A percentile compares a stretch with the other conserved stretches of the same genome.
phyloP scores from a whole-genome alignment of 345 rosid species.

The Ailanthus altissimus region DNA sequence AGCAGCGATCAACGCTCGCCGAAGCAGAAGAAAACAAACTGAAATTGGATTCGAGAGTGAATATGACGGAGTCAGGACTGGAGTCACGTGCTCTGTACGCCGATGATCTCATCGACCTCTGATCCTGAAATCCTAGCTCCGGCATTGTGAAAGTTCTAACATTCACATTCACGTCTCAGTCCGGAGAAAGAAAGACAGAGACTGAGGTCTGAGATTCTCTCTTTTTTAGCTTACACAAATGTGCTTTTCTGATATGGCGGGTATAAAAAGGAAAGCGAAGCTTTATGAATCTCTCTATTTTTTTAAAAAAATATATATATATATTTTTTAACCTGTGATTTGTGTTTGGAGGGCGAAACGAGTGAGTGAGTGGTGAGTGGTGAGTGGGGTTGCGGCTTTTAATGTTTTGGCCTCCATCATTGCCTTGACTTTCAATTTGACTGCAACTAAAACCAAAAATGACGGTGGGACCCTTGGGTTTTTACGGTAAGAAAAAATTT shows the following conservation, averaged over 20 bases:
- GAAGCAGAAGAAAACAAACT: conserved; percentile 91
- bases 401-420: conserved; percentile 12
- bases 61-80: conserved; percentile 84
- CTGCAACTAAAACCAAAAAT: neutral
- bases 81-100: conserved; percentile 56
- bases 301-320: neutral
- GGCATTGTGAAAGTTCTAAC: conserved; percentile 42
- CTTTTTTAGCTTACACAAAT: neutral
- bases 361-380: conserved; percentile 13
- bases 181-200: neutral
- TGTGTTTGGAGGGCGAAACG: neutral
- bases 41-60: conserved; percentile 78
- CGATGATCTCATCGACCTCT: conserved; percentile 37
- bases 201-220: conserved; percentile 17
- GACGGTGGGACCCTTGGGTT: neutral
- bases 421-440: conserved; percentile 16
- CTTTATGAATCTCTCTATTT: neutral
- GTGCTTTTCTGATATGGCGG: neutral
- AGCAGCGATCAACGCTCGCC: conserved; percentile 89
- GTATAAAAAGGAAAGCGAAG: neutral
- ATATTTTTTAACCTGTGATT: neutral
- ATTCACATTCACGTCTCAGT: conserved; percentile 24
- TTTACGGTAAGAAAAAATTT: too few species aligned
- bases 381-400: conserved; percentile 18
- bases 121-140: conserved; percentile 40